Conservation (phyloP, 352 stramenopile genomes). For the Pythium scleroteichum region DNA sequence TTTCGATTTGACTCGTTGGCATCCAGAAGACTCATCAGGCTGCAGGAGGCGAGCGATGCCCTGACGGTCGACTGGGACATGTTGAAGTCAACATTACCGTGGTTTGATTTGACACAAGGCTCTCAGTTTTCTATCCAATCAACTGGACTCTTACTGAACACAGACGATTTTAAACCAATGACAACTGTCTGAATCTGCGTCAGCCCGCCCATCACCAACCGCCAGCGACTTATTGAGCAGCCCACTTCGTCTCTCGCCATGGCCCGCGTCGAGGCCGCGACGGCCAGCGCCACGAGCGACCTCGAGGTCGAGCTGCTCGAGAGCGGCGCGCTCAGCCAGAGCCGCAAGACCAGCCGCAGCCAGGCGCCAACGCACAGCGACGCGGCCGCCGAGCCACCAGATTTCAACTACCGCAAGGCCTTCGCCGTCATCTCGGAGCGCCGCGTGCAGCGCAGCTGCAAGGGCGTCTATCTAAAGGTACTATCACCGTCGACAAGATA, state of each 20-base stretch:
- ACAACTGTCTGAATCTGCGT: background rate
- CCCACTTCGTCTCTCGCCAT: background rate
- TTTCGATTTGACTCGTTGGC: too few species aligned
- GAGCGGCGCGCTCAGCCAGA: background rate
- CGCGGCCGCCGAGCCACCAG: background rate
- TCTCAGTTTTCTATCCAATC: background rate
- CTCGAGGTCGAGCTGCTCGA: constrained; percentile 4
- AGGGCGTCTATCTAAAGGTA: constrained; percentile 57
- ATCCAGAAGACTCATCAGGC: too few species aligned
- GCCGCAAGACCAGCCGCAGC: background rate
- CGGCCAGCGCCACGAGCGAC: background rate
- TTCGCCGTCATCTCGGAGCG: constrained; percentile 62
- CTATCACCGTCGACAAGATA: too few species aligned
- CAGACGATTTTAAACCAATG: background rate
- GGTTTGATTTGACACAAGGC: background rate
- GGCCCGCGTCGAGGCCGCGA: background rate
- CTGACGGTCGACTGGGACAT: constrained; percentile 1
- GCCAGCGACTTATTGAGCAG: background rate
- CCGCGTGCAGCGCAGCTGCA: constrained; percentile 51
- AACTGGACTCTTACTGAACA: background rate
- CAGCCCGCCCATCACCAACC: background rate
- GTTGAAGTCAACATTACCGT: constrained; percentile 1
- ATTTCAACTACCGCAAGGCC: constrained; percentile 26
- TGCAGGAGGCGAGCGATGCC: background rate
- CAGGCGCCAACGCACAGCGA: background rate